These are phyloP conservation scores for Corylus avellana DNA, from an alignment of 306 rosid species.

Conservation along the genomic window DNA sequence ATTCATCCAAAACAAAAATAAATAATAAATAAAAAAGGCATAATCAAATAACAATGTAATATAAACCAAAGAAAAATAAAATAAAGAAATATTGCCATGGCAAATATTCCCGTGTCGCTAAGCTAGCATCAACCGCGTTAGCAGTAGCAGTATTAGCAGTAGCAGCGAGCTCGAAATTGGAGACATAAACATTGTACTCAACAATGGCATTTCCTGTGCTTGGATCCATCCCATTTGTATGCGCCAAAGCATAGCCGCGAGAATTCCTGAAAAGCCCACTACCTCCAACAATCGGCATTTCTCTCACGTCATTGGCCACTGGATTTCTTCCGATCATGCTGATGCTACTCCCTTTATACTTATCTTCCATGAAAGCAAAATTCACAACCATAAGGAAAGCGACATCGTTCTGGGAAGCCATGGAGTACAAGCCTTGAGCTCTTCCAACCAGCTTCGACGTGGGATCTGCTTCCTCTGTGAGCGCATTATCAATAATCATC, in stretches of 20 bases:
- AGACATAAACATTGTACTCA: constrained; percentile 39
- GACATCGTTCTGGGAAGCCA: constrained; percentile 22
- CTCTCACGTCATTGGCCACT: constrained; percentile 21
- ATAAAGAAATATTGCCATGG: too few species aligned
- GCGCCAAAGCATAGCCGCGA: constrained; percentile 39
- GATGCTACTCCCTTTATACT: constrained; percentile 30
- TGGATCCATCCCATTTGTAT: constrained; percentile 31
- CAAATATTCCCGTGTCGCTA: background rate
- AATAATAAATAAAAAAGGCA: too few species aligned
- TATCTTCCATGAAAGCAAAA: constrained; percentile 21
- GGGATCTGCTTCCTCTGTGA: constrained; percentile 22
- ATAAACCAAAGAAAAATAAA: background rate
- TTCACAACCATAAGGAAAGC: constrained; percentile 36
- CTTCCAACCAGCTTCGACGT: constrained; percentile 26
- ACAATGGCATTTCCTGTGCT: constrained; percentile 36
- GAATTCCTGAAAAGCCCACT: constrained; percentile 30
- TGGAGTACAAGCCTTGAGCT: constrained; percentile 41
- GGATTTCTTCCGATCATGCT: constrained; percentile 42
- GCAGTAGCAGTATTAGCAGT: too few species aligned
- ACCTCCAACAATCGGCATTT: constrained; percentile 40
- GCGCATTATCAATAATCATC: constrained; percentile 25
- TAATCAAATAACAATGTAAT: too few species aligned
- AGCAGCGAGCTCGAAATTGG: background rate
- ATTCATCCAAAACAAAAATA: too few species aligned
- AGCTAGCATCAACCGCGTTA: background rate